Percentiles rank a stretch among this genome's conserved stretches.
These are phyloP conservation scores for Leavenworthia alabamica DNA, from an alignment of 345 rosid genomes.

Conservation along the genomic window DNA sequence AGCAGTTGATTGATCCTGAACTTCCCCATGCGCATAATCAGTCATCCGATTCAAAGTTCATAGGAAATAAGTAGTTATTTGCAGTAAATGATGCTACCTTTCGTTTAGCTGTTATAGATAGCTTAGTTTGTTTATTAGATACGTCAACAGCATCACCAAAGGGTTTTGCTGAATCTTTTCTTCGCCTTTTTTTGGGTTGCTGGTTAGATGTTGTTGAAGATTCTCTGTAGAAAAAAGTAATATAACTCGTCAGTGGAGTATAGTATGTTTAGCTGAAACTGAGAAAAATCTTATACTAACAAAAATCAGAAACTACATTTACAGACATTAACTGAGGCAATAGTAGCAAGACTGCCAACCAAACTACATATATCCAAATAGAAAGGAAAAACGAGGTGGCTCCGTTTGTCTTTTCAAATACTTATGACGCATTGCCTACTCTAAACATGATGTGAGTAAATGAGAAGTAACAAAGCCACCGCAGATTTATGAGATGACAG, in stretches of 20 bases:
- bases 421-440: not conserved
- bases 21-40: slow-evolving; percentile 35
- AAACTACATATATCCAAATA: slow-evolving; percentile 6
- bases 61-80: slow-evolving; percentile 25
- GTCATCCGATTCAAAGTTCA: slow-evolving; percentile 32
- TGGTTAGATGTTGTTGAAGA: slow-evolving; percentile 43
- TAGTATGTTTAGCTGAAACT: not conserved
- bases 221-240: slow-evolving; percentile 41
- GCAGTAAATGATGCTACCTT: slow-evolving; percentile 35
- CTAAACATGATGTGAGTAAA: slow-evolving; percentile 3
- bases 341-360: slow-evolving; percentile 1
- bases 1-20: slow-evolving; percentile 38
- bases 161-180: slow-evolving; percentile 54
- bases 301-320: not conserved
- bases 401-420: not conserved
- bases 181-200: slow-evolving; percentile 73
- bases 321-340: not conserved
- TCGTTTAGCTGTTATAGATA: slow-evolving; percentile 35
- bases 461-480: not conserved
- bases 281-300: not conserved
- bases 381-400: not conserved
- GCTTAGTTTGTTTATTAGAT: slow-evolving; percentile 46
- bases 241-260: not conserved
- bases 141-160: slow-evolving; percentile 37
- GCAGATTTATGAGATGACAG: not conserved